Conservation (phyloP, 495 filamentous ascomycete species). For the Penicillium lividum region DNA sequence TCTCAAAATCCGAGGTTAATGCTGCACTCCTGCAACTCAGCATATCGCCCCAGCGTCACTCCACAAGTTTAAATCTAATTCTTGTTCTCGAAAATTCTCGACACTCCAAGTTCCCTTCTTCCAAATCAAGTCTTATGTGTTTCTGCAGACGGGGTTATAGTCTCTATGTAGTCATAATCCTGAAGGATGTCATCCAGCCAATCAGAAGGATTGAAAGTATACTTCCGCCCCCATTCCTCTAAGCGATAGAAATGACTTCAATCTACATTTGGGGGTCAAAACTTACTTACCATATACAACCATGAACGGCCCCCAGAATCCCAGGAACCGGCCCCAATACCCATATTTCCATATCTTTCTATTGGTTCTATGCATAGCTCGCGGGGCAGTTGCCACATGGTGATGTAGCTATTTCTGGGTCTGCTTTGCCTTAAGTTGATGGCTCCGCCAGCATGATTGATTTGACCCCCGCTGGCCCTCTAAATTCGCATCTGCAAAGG, state of each 20-base stretch:
- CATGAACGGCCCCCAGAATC: neutral
- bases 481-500: neutral
- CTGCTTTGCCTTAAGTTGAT: neutral
- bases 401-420: neutral
- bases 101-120: no score
- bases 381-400: constrained; percentile 1
- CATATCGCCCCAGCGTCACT: neutral
- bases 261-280: neutral
- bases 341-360: neutral
- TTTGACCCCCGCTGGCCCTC: neutral
- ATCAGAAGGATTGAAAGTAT: neutral
- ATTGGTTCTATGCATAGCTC: neutral
- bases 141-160: neutral
- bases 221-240: neutral
- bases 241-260: neutral
- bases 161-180: neutral
- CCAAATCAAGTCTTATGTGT: no score
- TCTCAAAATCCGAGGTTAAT: no score
- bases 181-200: neutral
- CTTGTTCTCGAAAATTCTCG: no score
- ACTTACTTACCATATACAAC: neutral
- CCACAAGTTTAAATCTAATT: neutral
- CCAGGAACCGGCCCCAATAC: neutral
- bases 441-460: neutral
- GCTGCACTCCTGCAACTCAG: neutral